Evolutionary conservation across 73 alveolate genomes (phyloP).

Genomic region (Symbiodinium pilosum): DNA sequence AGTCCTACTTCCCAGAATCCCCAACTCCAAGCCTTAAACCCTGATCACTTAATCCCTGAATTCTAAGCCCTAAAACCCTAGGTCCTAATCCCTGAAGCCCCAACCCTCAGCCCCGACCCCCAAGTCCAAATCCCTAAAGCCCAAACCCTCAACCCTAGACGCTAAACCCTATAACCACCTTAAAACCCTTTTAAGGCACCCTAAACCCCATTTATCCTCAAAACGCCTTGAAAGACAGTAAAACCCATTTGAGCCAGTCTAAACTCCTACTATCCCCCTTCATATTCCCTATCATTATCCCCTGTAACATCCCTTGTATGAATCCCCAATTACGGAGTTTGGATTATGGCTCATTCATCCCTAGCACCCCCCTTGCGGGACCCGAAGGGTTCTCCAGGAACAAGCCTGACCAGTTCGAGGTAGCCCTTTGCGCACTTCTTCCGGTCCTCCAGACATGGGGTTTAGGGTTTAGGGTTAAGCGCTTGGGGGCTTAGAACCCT

Average conservation of each 20-base stretch:
- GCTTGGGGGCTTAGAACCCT: too few relatives aligned
- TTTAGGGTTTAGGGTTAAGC: neutral
- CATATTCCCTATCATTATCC: too few relatives aligned
- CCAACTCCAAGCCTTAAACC: neutral
- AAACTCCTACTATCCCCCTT: too few relatives aligned
- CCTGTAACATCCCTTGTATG: too few relatives aligned
- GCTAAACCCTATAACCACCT: neutral
- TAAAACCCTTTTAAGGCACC: neutral
- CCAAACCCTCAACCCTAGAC: neutral
- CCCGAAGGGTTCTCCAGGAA: too few relatives aligned
- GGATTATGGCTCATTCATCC: too few relatives aligned
- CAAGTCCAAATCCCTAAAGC: neutral
- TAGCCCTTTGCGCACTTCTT: conserved; percentile 79
- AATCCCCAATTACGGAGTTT: too few relatives aligned
- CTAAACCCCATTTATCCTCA: too few relatives aligned
- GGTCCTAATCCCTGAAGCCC: neutral
- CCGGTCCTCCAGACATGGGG: conserved; percentile 2
- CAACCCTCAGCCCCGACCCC: neutral
- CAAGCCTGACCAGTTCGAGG: conserved; percentile 54
- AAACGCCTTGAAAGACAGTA: too few relatives aligned
- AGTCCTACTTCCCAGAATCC: neutral
- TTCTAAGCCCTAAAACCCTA: neutral
- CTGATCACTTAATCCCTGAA: neutral
- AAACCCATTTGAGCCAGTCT: too few relatives aligned
- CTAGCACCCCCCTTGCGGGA: too few relatives aligned